phyloP scores from a whole-genome alignment of 2,329 filamentous ascomycete genomes.

The Gliomastix tumulicola region DNA sequence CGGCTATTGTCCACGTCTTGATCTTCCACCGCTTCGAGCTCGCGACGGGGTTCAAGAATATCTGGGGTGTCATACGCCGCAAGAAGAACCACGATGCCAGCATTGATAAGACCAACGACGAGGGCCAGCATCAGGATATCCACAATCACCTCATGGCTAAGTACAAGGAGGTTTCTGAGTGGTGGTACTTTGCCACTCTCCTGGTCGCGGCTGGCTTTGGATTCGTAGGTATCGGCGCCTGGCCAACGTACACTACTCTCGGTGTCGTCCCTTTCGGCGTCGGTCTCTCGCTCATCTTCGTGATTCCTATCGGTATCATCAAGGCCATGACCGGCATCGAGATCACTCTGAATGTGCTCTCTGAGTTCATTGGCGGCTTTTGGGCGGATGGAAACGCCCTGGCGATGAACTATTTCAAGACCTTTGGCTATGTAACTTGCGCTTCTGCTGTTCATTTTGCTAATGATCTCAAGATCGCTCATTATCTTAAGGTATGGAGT shows the following conservation, averaged over 20 bases:
- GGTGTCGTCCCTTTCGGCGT: conserved; percentile 33
- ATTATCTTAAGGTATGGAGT: conserved; percentile 32
- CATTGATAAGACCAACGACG: too few species aligned
- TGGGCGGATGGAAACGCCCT: conserved; percentile 25
- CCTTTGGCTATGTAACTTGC: conserved; percentile 30
- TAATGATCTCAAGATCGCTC: conserved; percentile 42
- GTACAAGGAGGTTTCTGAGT: conserved; percentile 26
- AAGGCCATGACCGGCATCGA: conserved; percentile 37
- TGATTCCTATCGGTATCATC: conserved; percentile 33
- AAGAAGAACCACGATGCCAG: too few species aligned
- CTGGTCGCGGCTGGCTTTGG: conserved; percentile 24
- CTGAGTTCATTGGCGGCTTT: conserved; percentile 34
- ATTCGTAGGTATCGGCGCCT: conserved; percentile 27
- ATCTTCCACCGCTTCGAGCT: conserved; percentile 15
- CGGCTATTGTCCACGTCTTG: conserved; percentile 15
- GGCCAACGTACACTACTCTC: conserved; percentile 31
- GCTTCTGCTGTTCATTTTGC: conserved; percentile 34
- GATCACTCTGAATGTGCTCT: conserved; percentile 29
- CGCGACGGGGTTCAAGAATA: conserved; percentile 12
- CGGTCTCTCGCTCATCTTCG: conserved; percentile 28
- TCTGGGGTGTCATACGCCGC: conserved; percentile 11
- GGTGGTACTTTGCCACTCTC: conserved; percentile 30
- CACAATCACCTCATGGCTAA: conserved; percentile 16
- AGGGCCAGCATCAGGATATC: conserved; percentile 8
- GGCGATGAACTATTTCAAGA: conserved; percentile 20